These are phyloP conservation scores for Pseudozyma thailandica DNA, from an alignment of 1,284 basidiomycete genomes.

Conservation along the genomic window DNA sequence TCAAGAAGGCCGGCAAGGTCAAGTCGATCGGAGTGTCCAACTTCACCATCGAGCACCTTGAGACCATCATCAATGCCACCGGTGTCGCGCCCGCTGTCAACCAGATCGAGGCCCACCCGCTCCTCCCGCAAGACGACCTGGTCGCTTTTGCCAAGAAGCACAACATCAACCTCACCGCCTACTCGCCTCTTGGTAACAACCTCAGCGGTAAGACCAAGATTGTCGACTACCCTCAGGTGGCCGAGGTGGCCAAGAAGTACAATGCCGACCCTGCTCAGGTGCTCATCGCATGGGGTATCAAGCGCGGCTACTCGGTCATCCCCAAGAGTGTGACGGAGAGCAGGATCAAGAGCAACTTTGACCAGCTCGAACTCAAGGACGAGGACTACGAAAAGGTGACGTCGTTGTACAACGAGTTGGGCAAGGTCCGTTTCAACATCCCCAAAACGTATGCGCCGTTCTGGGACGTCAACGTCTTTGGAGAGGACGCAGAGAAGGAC, in stretches of 20 bases:
- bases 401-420: slow-evolving; percentile 52
- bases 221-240: slow-evolving; percentile 64
- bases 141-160: slow-evolving; percentile 55
- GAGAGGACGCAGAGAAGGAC: slow-evolving; percentile 54
- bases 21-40: slow-evolving; percentile 76
- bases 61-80: slow-evolving; percentile 79
- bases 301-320: slow-evolving; percentile 68
- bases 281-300: slow-evolving; percentile 69
- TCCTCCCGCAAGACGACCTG: slow-evolving; percentile 65
- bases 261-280: slow-evolving; percentile 66
- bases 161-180: slow-evolving; percentile 68
- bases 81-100: slow-evolving; percentile 81
- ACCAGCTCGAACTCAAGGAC: slow-evolving; percentile 62
- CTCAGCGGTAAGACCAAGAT: slow-evolving; percentile 55
- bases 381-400: slow-evolving; percentile 65
- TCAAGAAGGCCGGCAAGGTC: slow-evolving; percentile 69
- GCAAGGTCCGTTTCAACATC: slow-evolving; percentile 65
- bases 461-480: slow-evolving; percentile 64
- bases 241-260: slow-evolving; percentile 66
- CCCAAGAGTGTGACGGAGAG: slow-evolving; percentile 68
- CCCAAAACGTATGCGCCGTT: slow-evolving; percentile 50
- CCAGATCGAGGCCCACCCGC: slow-evolving; percentile 86
- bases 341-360: slow-evolving; percentile 68
- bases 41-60: slow-evolving; percentile 77
- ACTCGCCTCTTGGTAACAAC: slow-evolving; percentile 69